Percentiles rank a stretch among this genome's conserved stretches.
Evolutionary conservation across 257 asterid species (phyloP).

Genomic region (Solanum commersonii): DNA sequence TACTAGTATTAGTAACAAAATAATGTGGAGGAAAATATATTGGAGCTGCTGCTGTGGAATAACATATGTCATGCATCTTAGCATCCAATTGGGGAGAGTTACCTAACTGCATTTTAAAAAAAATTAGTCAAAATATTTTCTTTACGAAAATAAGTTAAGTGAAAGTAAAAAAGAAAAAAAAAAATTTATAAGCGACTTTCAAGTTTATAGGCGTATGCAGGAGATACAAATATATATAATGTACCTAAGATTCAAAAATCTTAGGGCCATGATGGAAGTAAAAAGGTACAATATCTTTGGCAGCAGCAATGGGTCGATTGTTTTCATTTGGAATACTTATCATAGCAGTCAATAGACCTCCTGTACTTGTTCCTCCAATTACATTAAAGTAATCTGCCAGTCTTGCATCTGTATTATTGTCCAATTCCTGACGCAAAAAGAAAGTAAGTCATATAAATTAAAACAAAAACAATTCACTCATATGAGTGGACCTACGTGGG

Average conservation of each 20-base stretch:
- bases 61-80: background rate
- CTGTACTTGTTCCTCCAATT: background rate
- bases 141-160: too few relatives aligned
- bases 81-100: too few relatives aligned
- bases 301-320: conserved; percentile 37
- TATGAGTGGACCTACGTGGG: too few relatives aligned
- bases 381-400: too few relatives aligned
- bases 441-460: too few relatives aligned
- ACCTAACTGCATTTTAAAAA: too few relatives aligned
- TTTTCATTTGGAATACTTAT: conserved; percentile 30
- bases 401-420: background rate
- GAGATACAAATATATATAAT: too few relatives aligned
- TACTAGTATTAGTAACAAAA: background rate
- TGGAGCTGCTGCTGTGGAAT: background rate
- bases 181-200: too few relatives aligned
- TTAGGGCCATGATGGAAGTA: conserved; percentile 29
- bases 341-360: conserved; percentile 3
- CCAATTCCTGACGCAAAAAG: background rate
- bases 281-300: conserved; percentile 38
- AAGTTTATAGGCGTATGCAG: too few relatives aligned
- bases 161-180: too few relatives aligned
- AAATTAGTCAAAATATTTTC: too few relatives aligned
- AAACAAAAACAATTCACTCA: too few relatives aligned
- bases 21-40: background rate
- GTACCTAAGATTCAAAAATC: conserved; percentile 11